Percentiles rank a stretch among this genome's conserved stretches.
Evolutionary conservation across 108 stramenopile species (phyloP).

Genomic region (Nannochloropsis oceanica): DNA sequence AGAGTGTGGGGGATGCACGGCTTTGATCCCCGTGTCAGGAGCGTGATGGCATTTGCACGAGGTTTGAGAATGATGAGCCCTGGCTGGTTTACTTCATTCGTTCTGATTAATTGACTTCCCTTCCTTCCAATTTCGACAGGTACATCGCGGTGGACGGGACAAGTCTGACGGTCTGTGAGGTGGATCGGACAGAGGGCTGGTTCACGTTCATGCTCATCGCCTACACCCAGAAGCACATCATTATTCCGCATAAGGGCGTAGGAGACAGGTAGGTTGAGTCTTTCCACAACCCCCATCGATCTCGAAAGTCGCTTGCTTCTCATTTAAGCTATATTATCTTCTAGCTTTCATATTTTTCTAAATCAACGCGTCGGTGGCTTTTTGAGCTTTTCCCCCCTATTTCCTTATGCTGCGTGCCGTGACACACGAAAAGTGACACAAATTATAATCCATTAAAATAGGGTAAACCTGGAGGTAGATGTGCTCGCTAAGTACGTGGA

Average conservation of each 20-base stretch:
- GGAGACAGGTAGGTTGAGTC: conserved; percentile 1
- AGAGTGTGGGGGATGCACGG: not conserved
- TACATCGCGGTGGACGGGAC: conserved; percentile 96
- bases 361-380: too few species aligned
- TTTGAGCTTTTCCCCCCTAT: too few species aligned
- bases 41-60: not conserved
- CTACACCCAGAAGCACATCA: conserved; percentile 63
- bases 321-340: too few species aligned
- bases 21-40: not conserved
- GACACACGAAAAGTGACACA: too few species aligned
- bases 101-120: not conserved
- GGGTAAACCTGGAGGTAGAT: conserved; percentile 52
- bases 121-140: not conserved
- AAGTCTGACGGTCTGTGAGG: conserved; percentile 77
- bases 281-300: not conserved
- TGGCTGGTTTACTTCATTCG: not conserved
- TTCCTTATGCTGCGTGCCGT: too few species aligned
- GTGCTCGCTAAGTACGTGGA: conserved; percentile 76
- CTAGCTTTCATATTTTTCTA: too few species aligned
- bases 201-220: conserved; percentile 98
- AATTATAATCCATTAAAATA: not conserved
- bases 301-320: too few species aligned
- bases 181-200: conserved; percentile 53
- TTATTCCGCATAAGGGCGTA: conserved; percentile 1
- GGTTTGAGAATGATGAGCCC: not conserved